Percentiles rank a stretch among this genome's conserved stretches.
Evolutionary conservation across 345 rosid genomes (phyloP).

Genomic region (Ailanthus altissimus): DNA sequence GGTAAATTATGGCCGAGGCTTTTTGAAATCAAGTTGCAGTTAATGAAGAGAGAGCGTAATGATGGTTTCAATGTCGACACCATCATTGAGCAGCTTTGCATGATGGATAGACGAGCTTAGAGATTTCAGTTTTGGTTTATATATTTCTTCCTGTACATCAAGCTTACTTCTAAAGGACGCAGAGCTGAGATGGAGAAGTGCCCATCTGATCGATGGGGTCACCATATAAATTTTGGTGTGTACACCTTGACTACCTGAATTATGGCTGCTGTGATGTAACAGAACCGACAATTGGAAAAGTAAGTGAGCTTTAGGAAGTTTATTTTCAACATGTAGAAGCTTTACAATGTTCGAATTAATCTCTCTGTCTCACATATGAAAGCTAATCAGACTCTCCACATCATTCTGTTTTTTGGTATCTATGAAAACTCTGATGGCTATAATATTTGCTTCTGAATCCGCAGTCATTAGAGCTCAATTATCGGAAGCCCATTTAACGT

Average conservation of each 20-base stretch:
- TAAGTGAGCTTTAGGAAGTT: not conserved
- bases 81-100: conserved; percentile 49
- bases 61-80: not conserved
- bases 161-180: not conserved
- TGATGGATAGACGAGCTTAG: conserved; percentile 20
- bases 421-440: not conserved
- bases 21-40: conserved; percentile 69
- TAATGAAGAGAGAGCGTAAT: conserved; percentile 25
- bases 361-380: too few relatives aligned
- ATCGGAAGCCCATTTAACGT: too few relatives aligned
- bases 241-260: not conserved
- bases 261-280: not conserved
- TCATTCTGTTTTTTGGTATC: too few relatives aligned
- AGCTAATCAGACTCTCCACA: too few relatives aligned
- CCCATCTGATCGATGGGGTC: not conserved
- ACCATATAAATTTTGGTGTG: not conserved
- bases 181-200: not conserved
- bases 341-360: not conserved
- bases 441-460: not conserved
- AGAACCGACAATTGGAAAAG: not conserved
- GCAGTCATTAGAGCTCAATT: not conserved
- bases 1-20: conserved; percentile 91
- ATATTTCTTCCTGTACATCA: not conserved
- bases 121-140: not conserved
- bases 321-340: not conserved